Base-by-base conservation (phyloP, 768 basidiomycete genomes). In the Naganishia vaughanmartiniae region DNA sequence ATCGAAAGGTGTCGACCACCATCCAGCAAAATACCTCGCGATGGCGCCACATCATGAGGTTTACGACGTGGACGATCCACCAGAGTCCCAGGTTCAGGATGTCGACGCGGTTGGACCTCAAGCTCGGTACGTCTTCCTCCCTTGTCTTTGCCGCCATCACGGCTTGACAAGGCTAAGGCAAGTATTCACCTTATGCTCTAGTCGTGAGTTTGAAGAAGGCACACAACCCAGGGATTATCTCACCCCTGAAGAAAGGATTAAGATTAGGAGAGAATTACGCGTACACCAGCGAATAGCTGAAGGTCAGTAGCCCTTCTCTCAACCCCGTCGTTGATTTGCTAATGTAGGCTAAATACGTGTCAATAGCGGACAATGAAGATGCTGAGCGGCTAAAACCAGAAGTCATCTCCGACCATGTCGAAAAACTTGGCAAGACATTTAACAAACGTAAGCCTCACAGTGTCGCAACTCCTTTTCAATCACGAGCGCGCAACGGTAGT, bases 101-200 rank as follows among this genome's bases (percentile, higher is more conserved):
- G 24, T 63, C 39, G 36, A 63, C 14, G 36, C 36, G 24, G 60
- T 63, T 19, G 60, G 26, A 46, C 9, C 60, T 26, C 65, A 66
- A 34, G 54, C 36, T 12, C 2, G 30, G 53, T 67, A 26, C 7
- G 53, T 39, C 17, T 24, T n/a, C 31, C 5, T 73, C 89, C 90
- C 93, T 68, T 87, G n/a, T 55, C 30, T 21, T 55, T 4, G 30
- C 26, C 30, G 19, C 54, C 19, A 31, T 28, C 24, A 17, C 10
- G 54, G 12, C 26, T 30, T 19, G 17, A 21, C 19, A 31, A 6
- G 33, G 30, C 15, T 19, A 21, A 31, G 21, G 60, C 39, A 17
- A 0, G 12, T 7, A 4, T 26, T 39, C 21, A 15, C 10, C 46
- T n/a, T 14, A 15, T 42, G 10, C 39, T 45, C 24, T 21, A 63